A percentile compares a stretch with the other conserved stretches of the same genome.
These are phyloP conservation scores for Epichloe hybrida DNA, from an alignment of 2,329 filamentous ascomycete species.

Conservation along the genomic window DNA sequence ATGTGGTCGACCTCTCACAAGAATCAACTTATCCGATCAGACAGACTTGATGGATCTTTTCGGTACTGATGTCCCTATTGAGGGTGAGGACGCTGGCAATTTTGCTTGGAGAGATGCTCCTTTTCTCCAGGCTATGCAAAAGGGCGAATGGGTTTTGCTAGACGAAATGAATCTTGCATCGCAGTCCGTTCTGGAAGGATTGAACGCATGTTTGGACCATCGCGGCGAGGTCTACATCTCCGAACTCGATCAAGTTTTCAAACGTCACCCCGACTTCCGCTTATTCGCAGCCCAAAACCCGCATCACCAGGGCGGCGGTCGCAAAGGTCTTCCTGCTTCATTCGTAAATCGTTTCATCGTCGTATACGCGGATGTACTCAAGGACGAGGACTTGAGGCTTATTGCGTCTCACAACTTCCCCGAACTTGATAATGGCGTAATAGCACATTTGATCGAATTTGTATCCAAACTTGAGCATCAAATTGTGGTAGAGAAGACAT, in stretches of 20 bases:
- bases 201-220: conserved; percentile 94
- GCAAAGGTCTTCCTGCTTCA: conserved; percentile 86
- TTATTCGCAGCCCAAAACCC: conserved; percentile 96
- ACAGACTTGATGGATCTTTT: conserved; percentile 97
- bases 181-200: conserved; percentile 86
- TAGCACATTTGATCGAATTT: conserved; percentile 60
- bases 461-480: conserved; percentile 67
- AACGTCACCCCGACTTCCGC: conserved; percentile 77
- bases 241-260: conserved; percentile 88
- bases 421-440: conserved; percentile 40
- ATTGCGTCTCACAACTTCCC: conserved; percentile 75
- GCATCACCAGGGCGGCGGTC: conserved; percentile 88
- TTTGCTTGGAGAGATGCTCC: conserved; percentile 95
- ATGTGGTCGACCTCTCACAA: conserved; percentile 68
- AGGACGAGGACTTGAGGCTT: conserved; percentile 61
- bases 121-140: conserved; percentile 92
- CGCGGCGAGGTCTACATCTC: conserved; percentile 91
- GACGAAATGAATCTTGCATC: conserved; percentile 99
- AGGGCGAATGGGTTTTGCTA: conserved; percentile 87
- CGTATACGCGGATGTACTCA: conserved; percentile 89
- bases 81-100: conserved; percentile 78
- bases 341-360: conserved; percentile 98
- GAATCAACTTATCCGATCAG: conserved; percentile 96
- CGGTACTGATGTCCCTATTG: conserved; percentile 87
- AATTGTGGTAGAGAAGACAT: conserved; percentile 44